These are phyloP conservation scores for Boechera retrofracta DNA, from an alignment of 345 rosid species.

Conservation along the genomic window DNA sequence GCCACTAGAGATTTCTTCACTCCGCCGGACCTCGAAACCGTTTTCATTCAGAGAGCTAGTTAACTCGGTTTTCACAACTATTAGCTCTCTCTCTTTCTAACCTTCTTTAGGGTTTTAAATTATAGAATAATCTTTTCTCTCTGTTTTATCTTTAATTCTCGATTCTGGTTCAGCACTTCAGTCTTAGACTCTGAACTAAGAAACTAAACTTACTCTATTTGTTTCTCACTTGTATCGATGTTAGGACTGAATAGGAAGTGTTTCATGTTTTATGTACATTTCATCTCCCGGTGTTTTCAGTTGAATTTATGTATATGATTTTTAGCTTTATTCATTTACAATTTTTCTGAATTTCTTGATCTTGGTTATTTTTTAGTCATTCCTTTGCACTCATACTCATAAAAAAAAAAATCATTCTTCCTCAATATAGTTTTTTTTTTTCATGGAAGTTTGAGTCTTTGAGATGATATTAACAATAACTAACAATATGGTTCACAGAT, in stretches of 20 bases:
- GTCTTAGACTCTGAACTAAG: neutral
- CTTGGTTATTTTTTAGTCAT: neutral
- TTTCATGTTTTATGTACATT: constrained; percentile 28
- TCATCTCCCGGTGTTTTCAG: neutral
- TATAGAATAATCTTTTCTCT: neutral
- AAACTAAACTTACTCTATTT: constrained; percentile 2
- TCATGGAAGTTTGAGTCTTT: neutral
- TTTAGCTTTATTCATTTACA: constrained; percentile 5
- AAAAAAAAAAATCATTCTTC: neutral
- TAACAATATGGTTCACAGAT: constrained; percentile 15
- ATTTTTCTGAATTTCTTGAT: neutral
- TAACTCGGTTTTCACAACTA: constrained; percentile 30
- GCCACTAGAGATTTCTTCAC: constrained; percentile 52
- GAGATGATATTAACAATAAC: constrained; percentile 2
- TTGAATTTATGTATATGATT: neutral
- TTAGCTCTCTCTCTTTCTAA: constrained; percentile 1
- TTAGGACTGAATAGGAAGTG: constrained; percentile 27
- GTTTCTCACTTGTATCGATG: constrained; percentile 7
- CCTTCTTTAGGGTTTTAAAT: neutral
- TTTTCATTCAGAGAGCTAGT: constrained; percentile 51
- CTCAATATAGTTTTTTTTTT: neutral
- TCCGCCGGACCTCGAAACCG: constrained; percentile 68
- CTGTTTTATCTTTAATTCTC: neutral
- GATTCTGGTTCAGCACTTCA: constrained; percentile 12
- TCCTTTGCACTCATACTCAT: neutral